Evolutionary conservation across 768 basidiomycete species (phyloP).

Genomic region (Pleurotus salmoneostramineus): DNA sequence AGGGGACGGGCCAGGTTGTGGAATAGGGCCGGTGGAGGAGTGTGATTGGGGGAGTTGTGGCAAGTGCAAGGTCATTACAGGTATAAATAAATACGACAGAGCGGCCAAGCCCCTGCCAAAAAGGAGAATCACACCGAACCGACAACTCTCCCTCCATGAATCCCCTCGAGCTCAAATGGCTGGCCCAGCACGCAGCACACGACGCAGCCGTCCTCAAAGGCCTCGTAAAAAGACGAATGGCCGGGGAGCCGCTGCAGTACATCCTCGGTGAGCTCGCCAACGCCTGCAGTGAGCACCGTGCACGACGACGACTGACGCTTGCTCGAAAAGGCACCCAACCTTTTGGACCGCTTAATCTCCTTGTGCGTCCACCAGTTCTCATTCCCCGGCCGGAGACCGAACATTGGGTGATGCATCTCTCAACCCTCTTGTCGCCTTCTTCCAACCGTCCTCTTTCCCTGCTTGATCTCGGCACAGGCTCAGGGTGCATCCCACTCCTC

Average conservation of each 20-base stretch:
- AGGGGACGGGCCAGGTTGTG: background rate
- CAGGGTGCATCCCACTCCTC: slow-evolving; percentile 89
- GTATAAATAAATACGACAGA: slow-evolving; percentile 9
- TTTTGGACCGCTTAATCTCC: slow-evolving; percentile 79
- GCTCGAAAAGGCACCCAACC: slow-evolving; percentile 64
- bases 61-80: background rate
- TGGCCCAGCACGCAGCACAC: slow-evolving; percentile 20
- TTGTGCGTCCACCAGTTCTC: slow-evolving; percentile 73
- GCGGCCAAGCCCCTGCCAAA: slow-evolving; percentile 11
- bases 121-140: background rate
- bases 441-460: slow-evolving; percentile 36
- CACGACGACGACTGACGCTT: background rate
- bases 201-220: slow-evolving; percentile 36
- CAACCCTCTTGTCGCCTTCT: slow-evolving; percentile 37
- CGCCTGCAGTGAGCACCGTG: slow-evolving; percentile 9
- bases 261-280: slow-evolving; percentile 63
- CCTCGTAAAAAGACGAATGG: slow-evolving; percentile 56
- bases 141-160: slow-evolving; percentile 8
- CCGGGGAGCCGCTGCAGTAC: slow-evolving; percentile 85
- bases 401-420: slow-evolving; percentile 66
- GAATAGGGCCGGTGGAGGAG: background rate
- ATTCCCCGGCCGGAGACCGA: slow-evolving; percentile 97
- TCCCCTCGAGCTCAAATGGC: slow-evolving; percentile 40
- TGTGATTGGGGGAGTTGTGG: slow-evolving; percentile 15
- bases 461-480: slow-evolving; percentile 91